phyloP scores from a whole-genome alignment of 257 asterid species.

The Ligustrum vulgare region DNA sequence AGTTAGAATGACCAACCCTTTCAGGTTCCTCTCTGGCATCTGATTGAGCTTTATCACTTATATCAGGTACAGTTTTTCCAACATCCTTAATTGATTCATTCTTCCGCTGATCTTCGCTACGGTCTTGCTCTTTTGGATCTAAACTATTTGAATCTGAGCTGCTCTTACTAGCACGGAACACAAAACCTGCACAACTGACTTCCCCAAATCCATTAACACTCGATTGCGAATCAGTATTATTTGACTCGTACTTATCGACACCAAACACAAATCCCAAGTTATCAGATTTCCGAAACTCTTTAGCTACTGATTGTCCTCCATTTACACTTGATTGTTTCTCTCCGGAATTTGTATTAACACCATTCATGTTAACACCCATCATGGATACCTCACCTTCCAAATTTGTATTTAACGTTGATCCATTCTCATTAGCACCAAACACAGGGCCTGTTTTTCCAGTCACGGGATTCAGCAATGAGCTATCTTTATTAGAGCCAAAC shows the following conservation, averaged over 20 bases:
- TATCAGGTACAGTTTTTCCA: constrained; percentile 33
- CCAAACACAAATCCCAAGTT: constrained; percentile 20
- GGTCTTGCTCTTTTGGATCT: constrained; percentile 21
- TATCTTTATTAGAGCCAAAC: constrained; percentile 29
- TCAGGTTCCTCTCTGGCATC: constrained; percentile 31
- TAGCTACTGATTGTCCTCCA: constrained; percentile 18
- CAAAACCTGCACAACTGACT: constrained; percentile 25
- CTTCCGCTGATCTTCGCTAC: constrained; percentile 8
- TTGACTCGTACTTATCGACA: constrained; percentile 18
- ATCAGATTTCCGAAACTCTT: constrained; percentile 16
- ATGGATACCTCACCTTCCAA: constrained; percentile 18
- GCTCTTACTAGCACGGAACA: constrained; percentile 30
- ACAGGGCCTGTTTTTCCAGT: constrained; percentile 26
- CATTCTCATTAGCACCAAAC: constrained; percentile 34
- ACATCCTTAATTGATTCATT: constrained; percentile 23
- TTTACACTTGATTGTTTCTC: constrained; percentile 24
- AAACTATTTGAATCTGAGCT: constrained; percentile 8
- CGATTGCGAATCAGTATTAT: constrained; percentile 14
- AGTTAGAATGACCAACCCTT: constrained; percentile 32
- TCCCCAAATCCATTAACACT: constrained; percentile 26
- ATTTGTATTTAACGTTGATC: constrained; percentile 14
- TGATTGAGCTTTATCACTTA: constrained; percentile 30
- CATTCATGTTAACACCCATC: constrained; percentile 26
- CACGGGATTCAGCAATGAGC: constrained; percentile 24
- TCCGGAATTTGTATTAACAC: constrained; percentile 9